Evolutionary conservation across 2,329 filamentous ascomycete species (phyloP).

Genomic region (Aulographum hederae): DNA sequence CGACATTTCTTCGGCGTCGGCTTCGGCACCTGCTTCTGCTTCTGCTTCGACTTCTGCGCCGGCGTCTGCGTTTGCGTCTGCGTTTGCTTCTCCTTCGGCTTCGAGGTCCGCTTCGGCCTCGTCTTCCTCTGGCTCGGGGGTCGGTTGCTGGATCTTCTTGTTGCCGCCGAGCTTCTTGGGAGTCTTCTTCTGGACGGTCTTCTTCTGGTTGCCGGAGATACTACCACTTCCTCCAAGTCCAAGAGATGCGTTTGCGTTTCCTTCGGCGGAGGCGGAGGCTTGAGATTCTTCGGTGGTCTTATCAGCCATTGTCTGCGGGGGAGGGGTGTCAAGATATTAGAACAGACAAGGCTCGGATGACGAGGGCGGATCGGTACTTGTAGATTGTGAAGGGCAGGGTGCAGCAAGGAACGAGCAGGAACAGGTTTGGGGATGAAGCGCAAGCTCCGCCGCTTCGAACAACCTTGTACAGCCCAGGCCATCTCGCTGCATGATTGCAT

Average conservation of each 20-base stretch:
- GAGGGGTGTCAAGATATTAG: no score
- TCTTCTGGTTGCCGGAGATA: background rate
- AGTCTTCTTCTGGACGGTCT: slow-evolving; percentile 25
- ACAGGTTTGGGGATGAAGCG: no score
- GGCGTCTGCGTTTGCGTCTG: slow-evolving; percentile 11
- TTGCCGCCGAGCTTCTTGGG: slow-evolving; percentile 33
- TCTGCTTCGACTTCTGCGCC: slow-evolving; percentile 11
- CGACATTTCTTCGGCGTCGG: slow-evolving; percentile 4
- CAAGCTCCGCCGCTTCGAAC: no score
- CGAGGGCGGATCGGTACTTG: no score
- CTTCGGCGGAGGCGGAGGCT: slow-evolving; percentile 10
- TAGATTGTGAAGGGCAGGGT: no score
- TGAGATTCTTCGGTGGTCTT: slow-evolving; percentile 8
- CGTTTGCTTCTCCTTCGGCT: slow-evolving; percentile 7
- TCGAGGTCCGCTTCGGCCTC: slow-evolving; percentile 21
- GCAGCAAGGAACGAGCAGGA: no score
- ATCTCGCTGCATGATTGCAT: no score
- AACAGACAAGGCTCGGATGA: no score
- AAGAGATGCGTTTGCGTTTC: slow-evolving; percentile 8
- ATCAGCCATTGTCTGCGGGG: no score
- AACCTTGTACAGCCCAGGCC: no score
- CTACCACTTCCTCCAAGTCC: slow-evolving; percentile 9
- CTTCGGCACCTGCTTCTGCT: slow-evolving; percentile 4
- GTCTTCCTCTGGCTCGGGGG: slow-evolving; percentile 23
- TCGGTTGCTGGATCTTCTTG: slow-evolving; percentile 26